Conservation (phyloP, 2,329 filamentous ascomycete species). For the Botrytis sinoallii region DNA sequence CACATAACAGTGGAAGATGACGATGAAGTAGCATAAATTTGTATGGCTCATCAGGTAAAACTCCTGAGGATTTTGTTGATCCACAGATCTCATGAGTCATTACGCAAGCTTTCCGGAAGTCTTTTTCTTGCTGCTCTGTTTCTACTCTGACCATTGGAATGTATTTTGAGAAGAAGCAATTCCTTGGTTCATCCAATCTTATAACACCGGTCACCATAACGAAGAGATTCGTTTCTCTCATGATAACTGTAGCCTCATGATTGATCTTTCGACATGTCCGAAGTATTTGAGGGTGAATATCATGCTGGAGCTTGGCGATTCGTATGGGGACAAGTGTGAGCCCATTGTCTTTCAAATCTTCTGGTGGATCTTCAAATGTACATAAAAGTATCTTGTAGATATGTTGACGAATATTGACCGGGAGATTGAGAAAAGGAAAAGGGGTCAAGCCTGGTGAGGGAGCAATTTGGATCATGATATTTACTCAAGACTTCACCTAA, state of each 20-base stretch:
- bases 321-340: not conserved
- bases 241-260: not conserved
- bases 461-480: not conserved
- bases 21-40: not conserved
- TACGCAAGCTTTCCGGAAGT: not conserved
- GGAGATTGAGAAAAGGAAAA: not conserved
- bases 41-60: not conserved
- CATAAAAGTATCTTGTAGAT: conserved; percentile 4
- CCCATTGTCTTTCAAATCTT: not conserved
- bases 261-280: conserved; percentile 7
- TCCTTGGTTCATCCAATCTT: not conserved
- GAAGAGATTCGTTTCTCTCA: not conserved
- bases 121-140: not conserved
- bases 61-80: not conserved
- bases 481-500: not conserved
- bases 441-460: not conserved
- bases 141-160: not conserved
- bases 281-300: not conserved
- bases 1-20: not conserved
- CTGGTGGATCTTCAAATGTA: not conserved
- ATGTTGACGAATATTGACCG: not conserved
- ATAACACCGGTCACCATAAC: not conserved
- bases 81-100: not conserved
- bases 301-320: not conserved
- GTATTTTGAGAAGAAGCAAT: not conserved